Conservation (phyloP, 176 grass and related monocot genomes). For the Musa schizocarpa region DNA sequence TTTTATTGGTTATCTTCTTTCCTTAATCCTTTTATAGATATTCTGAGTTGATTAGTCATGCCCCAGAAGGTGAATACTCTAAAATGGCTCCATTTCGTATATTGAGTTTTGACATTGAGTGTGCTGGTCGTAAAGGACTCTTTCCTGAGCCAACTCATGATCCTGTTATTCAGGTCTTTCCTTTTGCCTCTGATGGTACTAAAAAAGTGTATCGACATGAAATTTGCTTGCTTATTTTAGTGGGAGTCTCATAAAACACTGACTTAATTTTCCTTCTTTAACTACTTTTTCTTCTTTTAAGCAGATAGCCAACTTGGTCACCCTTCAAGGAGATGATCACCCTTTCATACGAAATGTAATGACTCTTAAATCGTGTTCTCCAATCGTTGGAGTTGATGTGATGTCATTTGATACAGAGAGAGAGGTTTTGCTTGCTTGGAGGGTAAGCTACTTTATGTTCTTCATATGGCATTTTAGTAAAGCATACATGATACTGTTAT, state of each 20-base stretch:
- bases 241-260: constrained; percentile 1
- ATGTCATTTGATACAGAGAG: constrained; percentile 89
- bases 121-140: constrained; percentile 88
- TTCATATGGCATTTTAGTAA: constrained; percentile 7
- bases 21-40: constrained; percentile 52
- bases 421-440: constrained; percentile 89
- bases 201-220: constrained; percentile 15
- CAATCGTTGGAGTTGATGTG: constrained; percentile 91
- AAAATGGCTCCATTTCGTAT: constrained; percentile 95
- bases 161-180: constrained; percentile 93
- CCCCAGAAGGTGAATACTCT: constrained; percentile 73
- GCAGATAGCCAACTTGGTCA: constrained; percentile 93
- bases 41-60: constrained; percentile 77
- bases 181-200: constrained; percentile 19
- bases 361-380: constrained; percentile 91
- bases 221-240: constrained; percentile 8
- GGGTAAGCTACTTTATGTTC: constrained; percentile 48
- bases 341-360: constrained; percentile 87
- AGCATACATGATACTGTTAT: constrained; percentile 1
- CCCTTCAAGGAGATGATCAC: constrained; percentile 77
- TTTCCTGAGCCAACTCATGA: constrained; percentile 98
- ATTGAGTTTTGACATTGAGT: constrained; percentile 99
- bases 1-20: constrained; percentile 11
- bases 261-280: not conserved
- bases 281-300: constrained; percentile 24